phyloP scores from a whole-genome alignment of 1,284 basidiomycete species.

The Neolentinus lepideus region DNA sequence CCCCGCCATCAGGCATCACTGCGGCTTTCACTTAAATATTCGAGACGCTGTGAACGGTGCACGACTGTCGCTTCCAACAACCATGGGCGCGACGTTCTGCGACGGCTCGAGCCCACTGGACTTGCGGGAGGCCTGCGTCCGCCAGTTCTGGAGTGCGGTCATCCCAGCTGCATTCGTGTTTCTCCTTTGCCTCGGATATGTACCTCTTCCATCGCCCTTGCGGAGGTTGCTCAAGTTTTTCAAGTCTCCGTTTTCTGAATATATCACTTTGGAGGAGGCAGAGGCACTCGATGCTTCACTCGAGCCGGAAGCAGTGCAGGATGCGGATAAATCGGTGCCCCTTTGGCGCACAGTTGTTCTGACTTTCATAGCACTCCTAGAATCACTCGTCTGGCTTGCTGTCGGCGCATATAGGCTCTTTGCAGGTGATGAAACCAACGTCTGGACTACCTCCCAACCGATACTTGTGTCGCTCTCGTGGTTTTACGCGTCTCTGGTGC shows the following conservation, averaged over 20 bases:
- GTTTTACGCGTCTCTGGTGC: constrained; percentile 46
- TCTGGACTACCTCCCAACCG: constrained; percentile 24
- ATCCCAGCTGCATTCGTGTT: constrained; percentile 43
- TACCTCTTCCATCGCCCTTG: constrained; percentile 24
- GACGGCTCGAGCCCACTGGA: constrained; percentile 28
- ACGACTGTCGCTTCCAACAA: background rate
- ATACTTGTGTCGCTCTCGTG: constrained; percentile 43
- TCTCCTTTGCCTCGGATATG: constrained; percentile 30
- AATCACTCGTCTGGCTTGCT: constrained; percentile 44
- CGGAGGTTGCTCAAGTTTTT: constrained; percentile 20
- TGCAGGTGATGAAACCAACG: constrained; percentile 17
- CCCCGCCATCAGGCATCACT: too few species aligned
- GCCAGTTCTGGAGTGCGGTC: constrained; percentile 49
- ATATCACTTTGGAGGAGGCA: constrained; percentile 52
- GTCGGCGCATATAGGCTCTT: constrained; percentile 36
- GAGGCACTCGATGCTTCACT: constrained; percentile 35
- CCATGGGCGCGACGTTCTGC: constrained; percentile 1
- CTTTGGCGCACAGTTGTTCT: constrained; percentile 53
- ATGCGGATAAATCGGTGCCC: constrained; percentile 22
- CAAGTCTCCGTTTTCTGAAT: constrained; percentile 33
- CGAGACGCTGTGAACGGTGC: too few species aligned
- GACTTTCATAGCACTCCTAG: constrained; percentile 37
- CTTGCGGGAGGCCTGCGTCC: constrained; percentile 43
- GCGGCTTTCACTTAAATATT: background rate
- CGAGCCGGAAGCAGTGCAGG: constrained; percentile 18